These are phyloP conservation scores for Fusarium coffeatum DNA, from an alignment of 2,329 filamentous ascomycete species.

Conservation along the genomic window DNA sequence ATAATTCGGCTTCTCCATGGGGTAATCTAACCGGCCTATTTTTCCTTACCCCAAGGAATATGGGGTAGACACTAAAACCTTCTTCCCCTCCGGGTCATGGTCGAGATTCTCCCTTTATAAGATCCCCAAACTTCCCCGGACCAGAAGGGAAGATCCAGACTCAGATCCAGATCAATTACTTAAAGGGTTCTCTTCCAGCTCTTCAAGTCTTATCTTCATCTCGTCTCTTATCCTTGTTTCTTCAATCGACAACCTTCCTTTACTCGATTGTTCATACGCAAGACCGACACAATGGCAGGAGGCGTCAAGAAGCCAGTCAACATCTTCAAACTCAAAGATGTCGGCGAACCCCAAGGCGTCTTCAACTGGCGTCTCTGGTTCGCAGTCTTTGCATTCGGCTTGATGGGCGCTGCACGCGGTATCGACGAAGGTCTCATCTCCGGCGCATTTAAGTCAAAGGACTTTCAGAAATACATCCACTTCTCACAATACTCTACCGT, in stretches of 20 bases:
- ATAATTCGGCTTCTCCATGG: conserved; percentile 7
- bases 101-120: conserved; percentile 3
- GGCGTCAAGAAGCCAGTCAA: conserved; percentile 27
- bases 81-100: background rate
- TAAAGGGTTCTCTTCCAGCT: background rate
- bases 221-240: background rate
- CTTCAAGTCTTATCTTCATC: background rate
- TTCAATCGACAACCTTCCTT: background rate
- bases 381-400: conserved; percentile 21
- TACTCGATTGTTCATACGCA: no score
- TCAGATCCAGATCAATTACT: background rate
- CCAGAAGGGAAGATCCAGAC: background rate
- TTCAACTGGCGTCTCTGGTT: conserved; percentile 29
- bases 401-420: conserved; percentile 18
- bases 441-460: conserved; percentile 23
- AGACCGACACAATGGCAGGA: conserved; percentile 15
- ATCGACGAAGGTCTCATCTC: conserved; percentile 23
- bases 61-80: conserved; percentile 8
- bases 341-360: conserved; percentile 17
- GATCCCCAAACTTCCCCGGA: conserved; percentile 22
- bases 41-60: no score
- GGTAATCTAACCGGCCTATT: background rate
- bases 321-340: conserved; percentile 22
- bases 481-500: conserved; percentile 10
- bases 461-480: conserved; percentile 17